Base-by-base conservation (phyloP, 2,329 filamentous ascomycete genomes). In the Aspergillus aculeatus region DNA sequence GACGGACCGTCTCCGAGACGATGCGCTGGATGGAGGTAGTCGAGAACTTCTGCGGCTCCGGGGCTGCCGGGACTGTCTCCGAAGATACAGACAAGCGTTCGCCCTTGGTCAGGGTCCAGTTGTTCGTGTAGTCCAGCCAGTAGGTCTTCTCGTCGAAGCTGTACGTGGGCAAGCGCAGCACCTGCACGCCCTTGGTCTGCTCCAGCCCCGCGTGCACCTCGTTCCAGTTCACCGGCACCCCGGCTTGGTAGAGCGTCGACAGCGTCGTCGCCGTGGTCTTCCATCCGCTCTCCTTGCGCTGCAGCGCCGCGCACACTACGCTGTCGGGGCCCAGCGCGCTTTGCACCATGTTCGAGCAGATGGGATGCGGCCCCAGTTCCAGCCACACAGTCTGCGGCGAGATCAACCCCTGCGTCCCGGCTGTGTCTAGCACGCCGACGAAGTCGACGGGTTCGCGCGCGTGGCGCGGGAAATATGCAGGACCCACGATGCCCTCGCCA, bases 291-390 rank as follows among this genome's bases (percentile, higher is more conserved):
- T 89, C 86, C 48, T 81, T 83, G 59, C 86, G 84, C 32, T 85
- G 85, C 11, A 90, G 78, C 2, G 87, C 86, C 2, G 86, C 82
- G 11, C 84, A 81, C 14, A 84, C 82, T 47, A 83, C 79, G 26
- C 82, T 83, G 10, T 80, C 76, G 5, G 77, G 74, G 26, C 83
- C 83, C 56, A 89, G 81, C 4, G 83, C 85, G 16, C 84, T 82
- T 77, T 88, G 89, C 64, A 91, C 82, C 82, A 92, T 87, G 60
- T 83, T 83, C 49, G 83, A 82, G 73, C 85, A 89, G 14, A 91
- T 84, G 0, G 89, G 88, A 68, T 91, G 87, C 41, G 89, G 88
- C n/a, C 89, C 89, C 63, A 92, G 77, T 72, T 92, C 89, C 58
- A 92, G 78, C 84, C 86, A 91, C 31, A 86, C 81, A 5, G 87